These are phyloP conservation scores for Fraxinus nigra DNA, from an alignment of 305 asterid species.

Conservation along the genomic window DNA sequence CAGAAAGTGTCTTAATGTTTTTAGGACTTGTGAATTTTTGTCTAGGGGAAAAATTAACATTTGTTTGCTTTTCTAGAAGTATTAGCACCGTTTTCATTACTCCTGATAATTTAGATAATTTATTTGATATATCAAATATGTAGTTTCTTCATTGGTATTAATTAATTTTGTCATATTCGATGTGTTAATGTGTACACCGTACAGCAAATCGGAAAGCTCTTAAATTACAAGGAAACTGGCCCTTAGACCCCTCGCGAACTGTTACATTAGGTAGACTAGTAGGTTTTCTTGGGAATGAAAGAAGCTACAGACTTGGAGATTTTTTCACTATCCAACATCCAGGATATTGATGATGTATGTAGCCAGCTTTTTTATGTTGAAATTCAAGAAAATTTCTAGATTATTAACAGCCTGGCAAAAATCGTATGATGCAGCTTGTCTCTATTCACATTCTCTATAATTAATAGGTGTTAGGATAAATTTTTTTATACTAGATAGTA, in stretches of 20 bases:
- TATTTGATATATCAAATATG: background rate
- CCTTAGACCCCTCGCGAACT: background rate
- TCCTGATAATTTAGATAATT: background rate
- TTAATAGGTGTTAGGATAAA: background rate
- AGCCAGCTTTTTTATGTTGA: background rate
- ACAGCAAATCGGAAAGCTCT: background rate
- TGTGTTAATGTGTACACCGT: background rate
- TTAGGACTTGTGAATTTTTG: background rate
- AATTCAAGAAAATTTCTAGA: background rate
- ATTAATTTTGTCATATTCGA: background rate
- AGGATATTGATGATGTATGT: background rate
- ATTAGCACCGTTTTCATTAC: background rate
- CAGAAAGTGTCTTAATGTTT: background rate
- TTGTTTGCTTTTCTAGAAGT: background rate
- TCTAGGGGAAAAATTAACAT: background rate
- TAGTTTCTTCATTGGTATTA: background rate
- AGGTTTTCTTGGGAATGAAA: background rate
- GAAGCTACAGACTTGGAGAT: background rate
- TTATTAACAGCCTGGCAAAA: background rate
- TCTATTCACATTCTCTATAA: background rate
- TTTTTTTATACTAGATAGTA: background rate
- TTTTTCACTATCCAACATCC: background rate
- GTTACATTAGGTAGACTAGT: background rate
- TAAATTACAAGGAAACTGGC: background rate
- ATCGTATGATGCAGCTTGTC: background rate